Evolutionary conservation across 345 rosid species (phyloP), one percentile per base, ranked within the genome.

Genomic region (Linum trigynum): DNA sequence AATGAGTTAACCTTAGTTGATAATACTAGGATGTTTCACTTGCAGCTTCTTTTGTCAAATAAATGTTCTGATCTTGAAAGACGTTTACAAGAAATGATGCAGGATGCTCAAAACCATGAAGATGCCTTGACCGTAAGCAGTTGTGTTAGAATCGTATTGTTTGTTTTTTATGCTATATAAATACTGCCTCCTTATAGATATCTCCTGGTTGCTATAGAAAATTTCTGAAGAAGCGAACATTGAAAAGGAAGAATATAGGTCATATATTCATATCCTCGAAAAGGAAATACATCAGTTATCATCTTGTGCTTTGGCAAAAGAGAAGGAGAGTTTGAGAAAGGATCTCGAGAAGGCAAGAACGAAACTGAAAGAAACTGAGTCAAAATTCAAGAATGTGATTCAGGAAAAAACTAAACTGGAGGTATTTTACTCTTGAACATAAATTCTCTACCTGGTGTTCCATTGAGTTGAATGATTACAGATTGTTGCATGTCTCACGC

Each of bases 371-470:
- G 97, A 92, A 76, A 83, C 82, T 3, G 98, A 87, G 74, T 86
- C 75, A 69, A 92, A 85, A 78, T 87, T 92, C 57, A 89, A 80
- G 83, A 92, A 78, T 85, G 80, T 59, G 62, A 81, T 90, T 71
- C 98, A 92, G 77, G 96, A 92, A 79, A 92, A 90, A 81, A 92
- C 97, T 61, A 92, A 87, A 81, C 86, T 92, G 68, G 98, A 92
- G 98, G 98, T 91, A 71, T 71, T 50, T 39, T 62, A 14, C 39
- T 51, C 15, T 60, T 55, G 42, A 23, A 7, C 38, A 10, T 68
- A 16, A 38, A 57, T 5, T 71, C 71, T 38, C 62, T 61, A 38
- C 3, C 5, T 23, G 38, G 55, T 55, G 55, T 61, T 68, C 42
- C 66, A 40, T 15, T 50, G 63, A 39, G 36, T 53, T 62, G 38